A percentile compares a stretch with the other conserved stretches of the same genome.
Conservation (phyloP, 2,329 filamentous ascomycete species). For the Leptosphaerulina australis region DNA sequence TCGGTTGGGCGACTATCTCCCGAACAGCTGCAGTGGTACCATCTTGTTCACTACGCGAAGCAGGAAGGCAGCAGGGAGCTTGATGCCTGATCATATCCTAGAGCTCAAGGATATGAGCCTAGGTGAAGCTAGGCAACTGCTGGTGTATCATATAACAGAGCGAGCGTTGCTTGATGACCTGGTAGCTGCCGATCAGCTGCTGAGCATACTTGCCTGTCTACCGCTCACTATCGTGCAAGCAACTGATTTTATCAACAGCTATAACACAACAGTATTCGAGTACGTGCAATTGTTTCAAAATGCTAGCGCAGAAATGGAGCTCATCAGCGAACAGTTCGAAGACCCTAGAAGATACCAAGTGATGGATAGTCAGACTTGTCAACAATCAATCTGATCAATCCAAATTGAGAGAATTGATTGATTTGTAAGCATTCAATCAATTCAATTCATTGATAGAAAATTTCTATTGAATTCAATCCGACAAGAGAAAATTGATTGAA, state of each 20-base stretch:
- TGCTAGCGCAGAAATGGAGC: slow-evolving; percentile 32
- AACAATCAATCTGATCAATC: no score
- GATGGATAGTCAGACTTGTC: no score
- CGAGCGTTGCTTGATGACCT: slow-evolving; percentile 18
- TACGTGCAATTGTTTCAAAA: slow-evolving; percentile 27
- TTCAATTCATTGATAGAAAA: no score
- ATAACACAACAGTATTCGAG: slow-evolving; percentile 19
- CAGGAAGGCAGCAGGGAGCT: slow-evolving; percentile 18
- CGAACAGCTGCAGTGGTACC: slow-evolving; percentile 33
- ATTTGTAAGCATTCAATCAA: no score
- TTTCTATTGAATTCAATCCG: no score
- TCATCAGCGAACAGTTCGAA: slow-evolving; percentile 43
- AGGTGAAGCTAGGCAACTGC: slow-evolving; percentile 16
- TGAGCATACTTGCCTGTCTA: slow-evolving; percentile 35
- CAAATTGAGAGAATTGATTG: no score
- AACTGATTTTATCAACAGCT: slow-evolving; percentile 41
- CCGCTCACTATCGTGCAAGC: slow-evolving; percentile 22
- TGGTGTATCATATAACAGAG: slow-evolving; percentile 14
- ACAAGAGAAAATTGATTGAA: no score
- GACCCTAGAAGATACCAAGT: slow-evolving; percentile 42
- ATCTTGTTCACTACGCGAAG: slow-evolving; percentile 42
- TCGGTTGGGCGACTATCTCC: slow-evolving; percentile 38
- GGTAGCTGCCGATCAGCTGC: slow-evolving; percentile 25
- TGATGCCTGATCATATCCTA: slow-evolving; percentile 23
- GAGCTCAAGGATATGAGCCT: slow-evolving; percentile 27